Conservation (phyloP, 2,329 filamentous ascomycete genomes). For the Apiospora arundinis region DNA sequence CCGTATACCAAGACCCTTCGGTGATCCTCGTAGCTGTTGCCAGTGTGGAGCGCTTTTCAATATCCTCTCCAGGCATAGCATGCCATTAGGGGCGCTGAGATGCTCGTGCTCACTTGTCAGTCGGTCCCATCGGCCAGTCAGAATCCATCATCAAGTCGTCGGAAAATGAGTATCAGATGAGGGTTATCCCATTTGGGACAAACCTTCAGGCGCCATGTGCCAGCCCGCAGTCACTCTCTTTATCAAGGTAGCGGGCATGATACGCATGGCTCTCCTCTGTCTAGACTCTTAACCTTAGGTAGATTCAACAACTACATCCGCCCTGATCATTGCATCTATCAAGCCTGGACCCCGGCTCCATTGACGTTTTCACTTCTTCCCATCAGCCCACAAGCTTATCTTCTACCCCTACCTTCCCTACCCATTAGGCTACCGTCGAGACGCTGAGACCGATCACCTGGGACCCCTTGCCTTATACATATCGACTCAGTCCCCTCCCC, state of each 20-base stretch:
- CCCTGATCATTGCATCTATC: not conserved
- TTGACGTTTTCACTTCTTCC: not conserved
- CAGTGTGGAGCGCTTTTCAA: not conserved
- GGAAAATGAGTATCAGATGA: not conserved
- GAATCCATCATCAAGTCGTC: not conserved
- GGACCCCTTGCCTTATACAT: not conserved
- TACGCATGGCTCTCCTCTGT: not conserved
- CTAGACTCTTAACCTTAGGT: too few relatives aligned
- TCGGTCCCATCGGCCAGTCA: not conserved
- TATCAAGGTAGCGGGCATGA: not conserved
- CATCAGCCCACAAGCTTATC: not conserved
- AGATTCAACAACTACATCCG: not conserved
- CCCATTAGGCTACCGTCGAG: not conserved
- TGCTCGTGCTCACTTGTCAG: not conserved
- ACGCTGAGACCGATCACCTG: not conserved
- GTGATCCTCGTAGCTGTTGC: not conserved
- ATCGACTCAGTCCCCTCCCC: not conserved
- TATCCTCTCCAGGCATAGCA: not conserved
- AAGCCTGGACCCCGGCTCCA: not conserved
- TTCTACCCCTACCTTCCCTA: not conserved
- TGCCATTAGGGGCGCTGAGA: not conserved
- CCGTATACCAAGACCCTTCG: not conserved
- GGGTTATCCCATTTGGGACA: not conserved
- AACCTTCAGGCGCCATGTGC: not conserved
- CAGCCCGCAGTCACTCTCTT: not conserved